A percentile compares a stretch with the other conserved stretches of the same genome.
These are phyloP conservation scores for Trypanosoma boissoni DNA, from an alignment of 208 protist species.

Conservation along the genomic window DNA sequence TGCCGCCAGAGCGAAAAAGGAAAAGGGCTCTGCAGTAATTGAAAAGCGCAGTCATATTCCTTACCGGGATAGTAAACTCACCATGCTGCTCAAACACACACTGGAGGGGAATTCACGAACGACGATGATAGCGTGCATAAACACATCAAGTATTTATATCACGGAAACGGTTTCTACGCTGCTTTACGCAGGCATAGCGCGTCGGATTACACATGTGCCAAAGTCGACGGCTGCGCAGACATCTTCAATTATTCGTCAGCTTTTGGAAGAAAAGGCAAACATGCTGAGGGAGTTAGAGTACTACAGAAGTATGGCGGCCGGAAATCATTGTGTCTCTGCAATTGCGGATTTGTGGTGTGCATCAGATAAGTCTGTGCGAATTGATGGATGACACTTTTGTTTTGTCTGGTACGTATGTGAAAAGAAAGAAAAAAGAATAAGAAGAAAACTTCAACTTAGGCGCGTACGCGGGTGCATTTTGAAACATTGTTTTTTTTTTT, in stretches of 20 bases:
- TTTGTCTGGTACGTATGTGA: too few relatives aligned
- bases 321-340: too few relatives aligned
- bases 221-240: conserved; percentile 78
- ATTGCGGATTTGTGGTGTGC: too few relatives aligned
- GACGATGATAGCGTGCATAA: conserved; percentile 90
- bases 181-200: conserved; percentile 83
- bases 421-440: too few relatives aligned
- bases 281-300: conserved; percentile 80
- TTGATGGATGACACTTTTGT: too few relatives aligned
- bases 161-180: conserved; percentile 93
- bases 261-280: conserved; percentile 63
- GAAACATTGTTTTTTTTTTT: too few relatives aligned
- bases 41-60: conserved; percentile 50
- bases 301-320: conserved; percentile 33
- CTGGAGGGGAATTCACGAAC: conserved; percentile 79
- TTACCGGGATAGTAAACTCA: conserved; percentile 91
- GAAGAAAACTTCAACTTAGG: too few relatives aligned
- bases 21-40: not conserved
- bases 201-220: conserved; percentile 85
- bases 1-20: conserved; percentile 11
- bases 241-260: conserved; percentile 51
- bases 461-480: too few relatives aligned
- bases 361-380: too few relatives aligned
- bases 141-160: conserved; percentile 61
- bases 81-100: conserved; percentile 82